These are phyloP conservation scores for Pyricularia sp. DNA, from an alignment of 2,329 filamentous ascomycete genomes.

Conservation along the genomic window DNA sequence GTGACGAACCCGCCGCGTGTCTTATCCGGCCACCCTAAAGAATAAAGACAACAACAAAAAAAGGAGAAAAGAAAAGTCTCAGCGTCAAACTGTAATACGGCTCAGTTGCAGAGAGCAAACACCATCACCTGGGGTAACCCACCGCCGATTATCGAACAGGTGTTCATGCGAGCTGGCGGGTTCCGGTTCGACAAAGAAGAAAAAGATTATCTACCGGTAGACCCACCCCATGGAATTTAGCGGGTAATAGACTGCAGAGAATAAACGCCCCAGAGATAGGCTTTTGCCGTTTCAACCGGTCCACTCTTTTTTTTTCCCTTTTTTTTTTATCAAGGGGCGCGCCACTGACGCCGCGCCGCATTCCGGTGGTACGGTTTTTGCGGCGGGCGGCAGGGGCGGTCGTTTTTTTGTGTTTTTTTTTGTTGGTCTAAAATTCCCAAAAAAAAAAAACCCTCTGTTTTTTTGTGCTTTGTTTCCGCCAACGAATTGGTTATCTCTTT, in stretches of 20 bases:
- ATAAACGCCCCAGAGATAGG: neutral
- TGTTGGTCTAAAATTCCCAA: too few relatives aligned
- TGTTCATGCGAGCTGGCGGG: neutral
- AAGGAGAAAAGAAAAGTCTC: neutral
- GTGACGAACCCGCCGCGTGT: neutral
- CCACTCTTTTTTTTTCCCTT: too few relatives aligned
- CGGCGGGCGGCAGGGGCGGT: too few relatives aligned
- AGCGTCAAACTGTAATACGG: neutral
- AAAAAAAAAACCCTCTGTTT: neutral
- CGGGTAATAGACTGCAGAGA: neutral
- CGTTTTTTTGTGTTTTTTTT: too few relatives aligned
- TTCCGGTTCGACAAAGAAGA: neutral
- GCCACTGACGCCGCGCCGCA: neutral
- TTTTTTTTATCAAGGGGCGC: neutral
- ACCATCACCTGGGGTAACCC: neutral
- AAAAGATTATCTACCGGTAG: neutral
- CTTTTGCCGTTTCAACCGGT: neutral
- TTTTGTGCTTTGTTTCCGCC: neutral
- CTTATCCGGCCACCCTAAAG: neutral
- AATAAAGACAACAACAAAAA: neutral
- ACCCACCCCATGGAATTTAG: neutral
- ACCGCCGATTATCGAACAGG: neutral
- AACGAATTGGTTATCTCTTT: neutral
- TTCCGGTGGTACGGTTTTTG: neutral
- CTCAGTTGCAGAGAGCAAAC: neutral